Base-by-base conservation (phyloP, 2,329 filamentous ascomycete genomes). In the Pezicula rhizophila region DNA sequence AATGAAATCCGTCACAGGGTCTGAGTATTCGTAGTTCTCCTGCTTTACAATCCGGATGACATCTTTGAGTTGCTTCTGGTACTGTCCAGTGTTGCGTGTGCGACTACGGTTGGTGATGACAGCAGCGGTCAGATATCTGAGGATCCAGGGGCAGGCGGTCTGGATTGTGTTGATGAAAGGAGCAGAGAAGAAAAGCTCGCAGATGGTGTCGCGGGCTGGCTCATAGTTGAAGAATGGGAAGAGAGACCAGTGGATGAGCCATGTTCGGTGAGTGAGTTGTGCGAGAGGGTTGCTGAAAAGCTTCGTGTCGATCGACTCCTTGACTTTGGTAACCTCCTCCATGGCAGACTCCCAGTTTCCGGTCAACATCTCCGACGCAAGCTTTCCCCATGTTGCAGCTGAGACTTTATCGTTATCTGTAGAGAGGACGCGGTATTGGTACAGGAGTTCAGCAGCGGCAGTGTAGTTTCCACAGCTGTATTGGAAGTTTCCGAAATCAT, bases 221-320 rank as follows among this genome's bases (percentile, higher is more conserved):
- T 97, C 92, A 74, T 89, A 85, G 82, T 99, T 97, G 82, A 97
- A 99, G 74, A 96, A 91, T 54, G 93, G 92, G 82, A 97, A 99
- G 53, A 99, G 84, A 41, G 89, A 85, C 91, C 93, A 99, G 86
- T 99, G 93, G 63, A 96, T 87, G 64, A 99, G 78, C 89, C 92
- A 96, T 51, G 91, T 95, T 66, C 93, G 89, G 78, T 96, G 92
- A 69, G 92, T 86, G 54, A 99, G 85, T 75, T 99, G 93, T 52
- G 88, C 91, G 57, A 96, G 81, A 25, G 92, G 88, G 78, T 96
- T 96, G 79, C 85, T 93, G 80, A 96, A 96, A 54, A 97, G 84
- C 68, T 90, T 89, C 51, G 86, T 89, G 70, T 99, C 93, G 69
- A 99, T 97, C 63, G 77, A 79, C 71, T 96, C 90, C 72, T 89